Conservation (phyloP, 2,329 filamentous ascomycete species). For the Aspergillus felis region DNA sequence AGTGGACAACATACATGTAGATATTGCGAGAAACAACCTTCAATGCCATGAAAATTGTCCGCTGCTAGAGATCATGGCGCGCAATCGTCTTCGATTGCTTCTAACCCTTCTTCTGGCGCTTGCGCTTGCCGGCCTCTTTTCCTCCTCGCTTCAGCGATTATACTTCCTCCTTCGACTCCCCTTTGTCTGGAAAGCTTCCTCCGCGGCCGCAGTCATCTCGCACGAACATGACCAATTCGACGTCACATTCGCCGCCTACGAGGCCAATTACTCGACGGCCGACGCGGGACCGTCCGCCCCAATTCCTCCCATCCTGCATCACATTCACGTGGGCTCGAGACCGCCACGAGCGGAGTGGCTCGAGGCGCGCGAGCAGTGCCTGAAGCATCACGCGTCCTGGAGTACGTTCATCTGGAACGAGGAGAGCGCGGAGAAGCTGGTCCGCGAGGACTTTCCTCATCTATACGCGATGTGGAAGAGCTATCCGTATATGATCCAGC, state of each 20-base stretch:
- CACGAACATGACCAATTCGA: not conserved
- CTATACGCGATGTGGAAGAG: conserved; percentile 13
- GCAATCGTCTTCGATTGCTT: not conserved
- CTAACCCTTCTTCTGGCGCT: not conserved
- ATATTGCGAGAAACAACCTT: too few species aligned
- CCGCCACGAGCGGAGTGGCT: conserved; percentile 15
- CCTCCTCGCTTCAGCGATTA: not conserved
- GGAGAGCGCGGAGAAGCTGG: conserved; percentile 8
- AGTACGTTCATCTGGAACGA: conserved; percentile 14
- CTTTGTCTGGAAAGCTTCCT: not conserved
- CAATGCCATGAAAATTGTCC: not conserved
- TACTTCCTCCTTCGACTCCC: not conserved
- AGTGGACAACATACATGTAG: too few species aligned
- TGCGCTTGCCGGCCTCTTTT: not conserved
- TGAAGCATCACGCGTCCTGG: conserved; percentile 15
- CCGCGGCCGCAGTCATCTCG: not conserved
- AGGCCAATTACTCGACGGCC: not conserved
- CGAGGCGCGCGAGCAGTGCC: conserved; percentile 11
- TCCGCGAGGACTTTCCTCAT: conserved; percentile 14
- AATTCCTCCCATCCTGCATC: not conserved
- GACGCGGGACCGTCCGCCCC: not conserved
- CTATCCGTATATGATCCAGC: conserved; percentile 18
- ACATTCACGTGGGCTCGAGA: conserved; percentile 12
- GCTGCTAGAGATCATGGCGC: not conserved
- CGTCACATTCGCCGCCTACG: not conserved